Percentiles rank a stretch among this genome's conserved stretches.
phyloP scores from a whole-genome alignment of 257 asterid genomes.

The Nicotiana obtusifolia region DNA sequence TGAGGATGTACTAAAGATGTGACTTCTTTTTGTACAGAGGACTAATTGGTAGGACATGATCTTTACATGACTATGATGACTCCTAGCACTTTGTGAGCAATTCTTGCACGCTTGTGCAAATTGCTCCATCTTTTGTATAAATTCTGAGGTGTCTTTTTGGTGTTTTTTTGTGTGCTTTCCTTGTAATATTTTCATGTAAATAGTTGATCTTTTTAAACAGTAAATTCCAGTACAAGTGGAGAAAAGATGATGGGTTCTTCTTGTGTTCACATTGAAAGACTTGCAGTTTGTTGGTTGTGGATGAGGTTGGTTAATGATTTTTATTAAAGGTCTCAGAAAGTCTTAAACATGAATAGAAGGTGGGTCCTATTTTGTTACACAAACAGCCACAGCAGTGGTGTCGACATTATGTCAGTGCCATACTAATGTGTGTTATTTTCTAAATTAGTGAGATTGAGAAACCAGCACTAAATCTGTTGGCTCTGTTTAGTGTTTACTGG shows the following conservation, averaged over 20 bases:
- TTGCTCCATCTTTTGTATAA: slow-evolving; percentile 4
- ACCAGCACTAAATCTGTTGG: background rate
- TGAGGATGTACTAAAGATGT: background rate
- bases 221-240: background rate
- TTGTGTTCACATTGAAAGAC: background rate
- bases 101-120: background rate
- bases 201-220: background rate
- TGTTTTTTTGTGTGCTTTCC: background rate
- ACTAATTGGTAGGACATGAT: slow-evolving; percentile 3
- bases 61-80: background rate
- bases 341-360: background rate
- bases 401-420: background rate
- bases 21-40: slow-evolving; percentile 3
- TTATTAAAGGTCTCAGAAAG: background rate
- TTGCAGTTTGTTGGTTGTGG: background rate
- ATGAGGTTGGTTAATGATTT: background rate
- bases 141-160: background rate
- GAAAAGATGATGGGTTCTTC: background rate
- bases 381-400: background rate
- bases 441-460: background rate
- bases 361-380: background rate
- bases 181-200: background rate
- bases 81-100: background rate
- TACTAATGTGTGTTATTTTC: background rate
- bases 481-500: background rate